Evolutionary conservation across 208 protist species (phyloP), one percentile per base, ranked within the genome.

Genomic region (Crithidia fasciculata): DNA sequence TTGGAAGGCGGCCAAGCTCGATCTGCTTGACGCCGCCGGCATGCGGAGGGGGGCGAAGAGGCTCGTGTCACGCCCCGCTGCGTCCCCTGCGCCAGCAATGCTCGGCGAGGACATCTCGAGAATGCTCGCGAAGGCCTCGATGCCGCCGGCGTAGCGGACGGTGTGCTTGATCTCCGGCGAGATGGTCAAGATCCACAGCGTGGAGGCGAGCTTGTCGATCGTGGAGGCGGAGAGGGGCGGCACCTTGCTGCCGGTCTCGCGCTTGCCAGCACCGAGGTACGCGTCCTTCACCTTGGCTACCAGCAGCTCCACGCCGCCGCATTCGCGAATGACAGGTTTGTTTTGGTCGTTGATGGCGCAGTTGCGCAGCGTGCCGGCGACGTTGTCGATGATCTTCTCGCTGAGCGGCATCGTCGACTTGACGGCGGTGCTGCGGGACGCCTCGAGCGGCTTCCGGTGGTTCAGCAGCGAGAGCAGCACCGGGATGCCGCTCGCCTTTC

Each of bases 341-440:
- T 96, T 97, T 74, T 96, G 88, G 71, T 98, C 95, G 65, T 97
- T 96, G 60, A 97, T 94, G 69, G 88, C 92, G 83, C 94, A 97
- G 80, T 98, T 98, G 41, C 95, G 90, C 40, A 98, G 72, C 54
- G 87, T 94, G 37, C 94, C 94, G 4, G 90, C 88, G 19, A 92
- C 86, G 76, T 98, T 98, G 69, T 98, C 94, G 39, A 94, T 72
- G 58, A 97, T 90, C 56, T 95, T 96, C 44, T 94, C 89, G 72
- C 83, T 94, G 15, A 69, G 69, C 5, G 45, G 45, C 18, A 72
- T 84, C 16, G 36, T 78, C 8, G 71, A 66, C 66, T 67, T 68
- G 52, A 69, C 69, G 2, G 63, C 54, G 54, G 28, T 63, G 37
- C 37, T 55, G 36, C 43, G 57, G 10, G 53, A 37, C 19, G 59